These are phyloP conservation scores for Aureobasidium subglaciale DNA, from an alignment of 2,329 filamentous ascomycete species.

Conservation along the genomic window DNA sequence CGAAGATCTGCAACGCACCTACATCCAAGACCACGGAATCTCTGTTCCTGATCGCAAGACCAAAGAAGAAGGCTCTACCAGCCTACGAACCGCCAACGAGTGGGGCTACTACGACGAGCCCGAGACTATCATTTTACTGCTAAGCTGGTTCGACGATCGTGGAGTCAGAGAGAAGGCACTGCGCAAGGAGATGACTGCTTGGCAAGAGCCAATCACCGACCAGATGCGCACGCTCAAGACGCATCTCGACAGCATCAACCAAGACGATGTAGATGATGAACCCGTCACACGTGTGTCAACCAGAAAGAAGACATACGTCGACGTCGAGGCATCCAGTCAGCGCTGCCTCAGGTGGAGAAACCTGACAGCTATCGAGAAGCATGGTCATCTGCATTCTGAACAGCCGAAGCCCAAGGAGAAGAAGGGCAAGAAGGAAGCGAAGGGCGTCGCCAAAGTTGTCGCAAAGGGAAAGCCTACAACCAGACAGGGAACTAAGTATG, in stretches of 20 bases:
- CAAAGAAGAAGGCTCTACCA: conserved; percentile 75
- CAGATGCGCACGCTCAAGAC: conserved; percentile 74
- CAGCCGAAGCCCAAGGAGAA: conserved; percentile 21
- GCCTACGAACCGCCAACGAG: conserved; percentile 66
- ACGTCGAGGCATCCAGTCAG: conserved; percentile 46
- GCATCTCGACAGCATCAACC: conserved; percentile 56
- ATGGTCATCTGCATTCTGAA: conserved; percentile 26
- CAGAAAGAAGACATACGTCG: conserved; percentile 53
- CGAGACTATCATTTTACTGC: conserved; percentile 66
- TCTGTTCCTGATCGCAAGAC: conserved; percentile 80
- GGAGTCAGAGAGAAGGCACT: conserved; percentile 82
- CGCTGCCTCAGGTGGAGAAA: conserved; percentile 62
- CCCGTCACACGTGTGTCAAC: conserved; percentile 51
- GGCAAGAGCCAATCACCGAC: conserved; percentile 65
- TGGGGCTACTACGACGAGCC: conserved; percentile 91
- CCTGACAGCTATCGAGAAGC: conserved; percentile 26
- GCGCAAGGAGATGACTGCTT: conserved; percentile 74
- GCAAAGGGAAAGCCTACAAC: conserved; percentile 35
- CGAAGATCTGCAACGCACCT: conserved; percentile 64
- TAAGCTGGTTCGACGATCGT: conserved; percentile 81
- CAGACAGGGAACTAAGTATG: conserved; percentile 23
- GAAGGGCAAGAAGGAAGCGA: conserved; percentile 28
- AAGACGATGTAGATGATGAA: conserved; percentile 41
- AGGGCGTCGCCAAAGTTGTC: conserved; percentile 16
- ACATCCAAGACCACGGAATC: conserved; percentile 69